phyloP scores from a whole-genome alignment of 1,139 yeast species.

The Suhomyces chickasaworum region DNA sequence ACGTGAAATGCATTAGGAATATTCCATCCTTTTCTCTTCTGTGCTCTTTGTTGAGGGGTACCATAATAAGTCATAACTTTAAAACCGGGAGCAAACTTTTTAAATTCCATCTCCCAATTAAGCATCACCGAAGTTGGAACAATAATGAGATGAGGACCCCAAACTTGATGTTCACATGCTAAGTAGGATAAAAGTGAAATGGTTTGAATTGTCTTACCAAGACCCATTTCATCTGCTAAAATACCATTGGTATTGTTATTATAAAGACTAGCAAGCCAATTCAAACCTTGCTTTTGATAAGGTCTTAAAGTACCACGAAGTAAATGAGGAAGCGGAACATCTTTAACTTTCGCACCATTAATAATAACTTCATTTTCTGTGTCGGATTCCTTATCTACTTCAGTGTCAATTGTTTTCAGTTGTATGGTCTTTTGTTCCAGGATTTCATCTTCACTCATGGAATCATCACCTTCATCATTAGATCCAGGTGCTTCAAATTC shows the following conservation, averaged over 20 bases:
- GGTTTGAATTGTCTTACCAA: slow-evolving; percentile 96
- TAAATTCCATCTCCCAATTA: slow-evolving; percentile 99
- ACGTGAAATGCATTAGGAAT: slow-evolving; percentile 95
- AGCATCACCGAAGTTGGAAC: slow-evolving; percentile 99
- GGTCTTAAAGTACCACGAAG: slow-evolving; percentile 83
- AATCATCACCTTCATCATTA: slow-evolving; percentile 3
- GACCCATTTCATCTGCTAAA: slow-evolving; percentile 98
- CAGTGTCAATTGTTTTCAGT: slow-evolving; percentile 15
- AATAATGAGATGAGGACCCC: slow-evolving; percentile 98
- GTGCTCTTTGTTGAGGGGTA: slow-evolving; percentile 95
- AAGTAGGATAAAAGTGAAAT: slow-evolving; percentile 82
- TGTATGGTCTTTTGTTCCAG: slow-evolving; percentile 5
- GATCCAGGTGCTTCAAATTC: slow-evolving; percentile 14
- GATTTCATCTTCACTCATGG: slow-evolving; percentile 12
- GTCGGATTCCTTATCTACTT: slow-evolving; percentile 5
- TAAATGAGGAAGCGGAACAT: slow-evolving; percentile 68
- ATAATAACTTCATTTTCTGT: slow-evolving; percentile 18
- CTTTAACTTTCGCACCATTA: slow-evolving; percentile 57
- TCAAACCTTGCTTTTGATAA: slow-evolving; percentile 94
- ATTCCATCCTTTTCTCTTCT: slow-evolving; percentile 96
- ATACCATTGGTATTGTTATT: slow-evolving; percentile 94
- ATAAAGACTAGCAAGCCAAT: slow-evolving; percentile 94
- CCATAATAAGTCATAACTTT: slow-evolving; percentile 96
- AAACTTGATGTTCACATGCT: slow-evolving; percentile 89
- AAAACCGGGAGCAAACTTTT: slow-evolving; percentile 97